Base-by-base conservation (phyloP, 2,329 filamentous ascomycete species). In the Apiospora phragmitis region DNA sequence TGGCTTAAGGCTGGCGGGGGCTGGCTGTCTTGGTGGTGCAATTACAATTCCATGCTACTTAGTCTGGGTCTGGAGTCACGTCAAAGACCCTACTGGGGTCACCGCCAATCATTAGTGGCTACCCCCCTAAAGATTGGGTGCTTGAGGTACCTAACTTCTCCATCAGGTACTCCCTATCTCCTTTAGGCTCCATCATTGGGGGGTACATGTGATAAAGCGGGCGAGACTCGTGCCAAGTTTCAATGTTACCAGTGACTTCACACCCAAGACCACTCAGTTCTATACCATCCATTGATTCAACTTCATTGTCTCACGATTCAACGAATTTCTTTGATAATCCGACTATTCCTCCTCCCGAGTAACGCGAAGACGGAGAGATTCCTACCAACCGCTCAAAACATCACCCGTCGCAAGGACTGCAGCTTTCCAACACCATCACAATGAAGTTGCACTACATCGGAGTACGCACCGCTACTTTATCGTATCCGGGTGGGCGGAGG, bases 381-480 rank as follows among this genome's bases (percentile, higher is more conserved):
- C n/a, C n/a, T 49, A 21, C 32, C 45, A 49, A n/a, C 9, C 16
- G 21, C 26, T n/a, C 43, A 26, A 66, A 8, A 9, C 55, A 62
- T 62, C 55, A 62, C 32, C 11, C n/a, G 32, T 62, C 55, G 42
- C 69, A 70, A 70, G 11, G 45, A 67, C 65, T 24, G n/a, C 74
- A 75, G 78, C 55, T 32, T 38, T n/a, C 29, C 55, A 38, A 62
- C 18, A 62, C 55, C 55, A 80, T 80, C 83, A 91, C 77, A 80
- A 95, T 95, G 93, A 95, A 95, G 90, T 85, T 96, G 82, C 88
- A 93, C 82, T 96, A 96, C 83, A 94, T 97, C 80, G 94, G 93
- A 77, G 94, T 96, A 91, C 74, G 91, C 80, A 51, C 55, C 68
- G n/a, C 51, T 42, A 38, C 51, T 43, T 72, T 73, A 45, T 65